Conservation (phyloP, 129 eudicot species). For the Helichrysum umbraculigerum region DNA sequence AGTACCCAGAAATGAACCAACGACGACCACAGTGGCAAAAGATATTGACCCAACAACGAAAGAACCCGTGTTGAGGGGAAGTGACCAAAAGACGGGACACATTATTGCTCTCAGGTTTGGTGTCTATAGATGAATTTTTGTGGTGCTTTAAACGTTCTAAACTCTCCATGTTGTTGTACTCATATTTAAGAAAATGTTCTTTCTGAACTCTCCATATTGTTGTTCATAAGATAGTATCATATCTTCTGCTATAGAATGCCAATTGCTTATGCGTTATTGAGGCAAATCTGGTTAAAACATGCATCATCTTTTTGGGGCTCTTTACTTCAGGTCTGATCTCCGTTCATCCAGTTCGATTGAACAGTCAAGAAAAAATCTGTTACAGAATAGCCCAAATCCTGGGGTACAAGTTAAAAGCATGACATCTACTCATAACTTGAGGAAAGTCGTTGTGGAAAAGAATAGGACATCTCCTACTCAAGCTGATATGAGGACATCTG, state of each 20-base stretch:
- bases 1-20: constrained; percentile 27
- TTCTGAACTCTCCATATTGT: background rate
- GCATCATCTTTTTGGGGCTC: constrained; percentile 6
- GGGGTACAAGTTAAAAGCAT: constrained; percentile 31
- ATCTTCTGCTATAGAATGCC: constrained; percentile 7
- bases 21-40: constrained; percentile 18
- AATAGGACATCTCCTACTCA: constrained; percentile 34
- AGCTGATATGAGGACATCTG: constrained; percentile 40
- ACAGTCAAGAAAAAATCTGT: constrained; percentile 35
- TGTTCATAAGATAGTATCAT: background rate
- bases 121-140: background rate
- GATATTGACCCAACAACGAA: constrained; percentile 34
- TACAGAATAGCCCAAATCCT: constrained; percentile 35
- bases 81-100: constrained; percentile 36
- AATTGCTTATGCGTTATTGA: background rate
- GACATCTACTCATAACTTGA: constrained; percentile 31
- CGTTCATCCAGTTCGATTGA: constrained; percentile 31
- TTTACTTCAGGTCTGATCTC: constrained; percentile 40
- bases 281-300: constrained; percentile 1
- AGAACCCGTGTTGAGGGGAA: constrained; percentile 32
- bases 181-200: background rate
- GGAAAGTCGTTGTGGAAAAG: constrained; percentile 31
- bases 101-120: constrained; percentile 40
- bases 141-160: constrained; percentile 6
- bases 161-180: background rate